phyloP scores from a whole-genome alignment of 148 eudicot genomes.

The Polygonum maritimum region DNA sequence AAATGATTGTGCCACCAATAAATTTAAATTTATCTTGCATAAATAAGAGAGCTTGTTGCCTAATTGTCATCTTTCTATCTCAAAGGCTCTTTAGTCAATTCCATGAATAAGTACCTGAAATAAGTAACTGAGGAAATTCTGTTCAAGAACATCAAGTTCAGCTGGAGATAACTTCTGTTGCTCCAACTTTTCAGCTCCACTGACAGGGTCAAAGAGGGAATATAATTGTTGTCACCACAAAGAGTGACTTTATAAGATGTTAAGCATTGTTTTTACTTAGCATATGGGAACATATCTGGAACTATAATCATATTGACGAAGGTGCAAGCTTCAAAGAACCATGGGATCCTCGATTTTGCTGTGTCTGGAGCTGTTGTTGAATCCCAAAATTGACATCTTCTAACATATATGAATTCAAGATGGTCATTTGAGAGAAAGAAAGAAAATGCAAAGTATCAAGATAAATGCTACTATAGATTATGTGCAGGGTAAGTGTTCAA shows the following conservation, averaged over 20 bases:
- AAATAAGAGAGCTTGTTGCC: not conserved
- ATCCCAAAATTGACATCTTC: too few relatives aligned
- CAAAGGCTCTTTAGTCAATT: not conserved
- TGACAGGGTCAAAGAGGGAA: constrained; percentile 86
- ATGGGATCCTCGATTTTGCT: constrained; percentile 93
- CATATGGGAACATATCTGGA: not conserved
- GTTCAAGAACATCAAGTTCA: constrained; percentile 78
- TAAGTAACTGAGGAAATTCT: constrained; percentile 67
- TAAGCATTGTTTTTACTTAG: not conserved
- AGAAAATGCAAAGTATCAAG: too few relatives aligned
- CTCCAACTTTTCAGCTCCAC: constrained; percentile 74
- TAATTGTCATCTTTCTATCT: not conserved
- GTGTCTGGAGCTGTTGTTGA: too few relatives aligned
- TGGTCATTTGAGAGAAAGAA: too few relatives aligned
- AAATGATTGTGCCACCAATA: not conserved
- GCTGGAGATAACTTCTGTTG: constrained; percentile 66
- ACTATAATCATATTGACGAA: not conserved
- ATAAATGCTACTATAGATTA: not conserved
- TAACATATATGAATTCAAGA: too few relatives aligned
- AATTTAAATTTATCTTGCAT: not conserved
- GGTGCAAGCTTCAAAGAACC: constrained; percentile 27
- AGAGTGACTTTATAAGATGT: not conserved
- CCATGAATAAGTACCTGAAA: constrained; percentile 44
- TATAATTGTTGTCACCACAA: constrained; percentile 66
- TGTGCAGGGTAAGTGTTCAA: constrained; percentile 15